Conservation (phyloP, 2,329 filamentous ascomycete genomes). For the Periconia macrospinosa region DNA sequence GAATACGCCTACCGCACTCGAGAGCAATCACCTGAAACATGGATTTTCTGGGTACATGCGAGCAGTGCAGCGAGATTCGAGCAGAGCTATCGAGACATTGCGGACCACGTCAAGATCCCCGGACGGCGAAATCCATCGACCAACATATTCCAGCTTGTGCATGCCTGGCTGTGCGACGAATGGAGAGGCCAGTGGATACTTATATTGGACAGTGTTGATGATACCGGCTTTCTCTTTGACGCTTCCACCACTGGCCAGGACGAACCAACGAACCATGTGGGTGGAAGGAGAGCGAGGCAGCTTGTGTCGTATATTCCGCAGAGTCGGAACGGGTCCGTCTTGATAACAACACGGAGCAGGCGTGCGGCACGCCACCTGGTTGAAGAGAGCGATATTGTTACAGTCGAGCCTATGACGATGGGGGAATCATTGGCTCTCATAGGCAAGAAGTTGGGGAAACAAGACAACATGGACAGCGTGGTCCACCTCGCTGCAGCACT, state of each 20-base stretch:
- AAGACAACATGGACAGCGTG: neutral
- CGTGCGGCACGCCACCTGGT: constrained; percentile 11
- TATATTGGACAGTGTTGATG: constrained; percentile 14
- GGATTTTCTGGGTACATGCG: constrained; percentile 13
- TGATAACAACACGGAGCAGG: constrained; percentile 13
- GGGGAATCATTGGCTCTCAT: constrained; percentile 8
- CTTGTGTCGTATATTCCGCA: constrained; percentile 9
- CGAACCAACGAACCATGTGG: too few species aligned
- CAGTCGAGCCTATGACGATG: constrained; percentile 12
- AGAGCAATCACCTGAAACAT: constrained; percentile 8
- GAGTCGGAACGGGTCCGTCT: constrained; percentile 10
- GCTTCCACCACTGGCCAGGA: too few species aligned
- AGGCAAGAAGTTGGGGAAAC: constrained; percentile 4
- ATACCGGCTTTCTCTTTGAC: neutral
- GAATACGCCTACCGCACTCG: constrained; percentile 5
- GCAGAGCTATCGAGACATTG: constrained; percentile 12
- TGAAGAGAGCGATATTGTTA: constrained; percentile 7
- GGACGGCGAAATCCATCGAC: constrained; percentile 10
- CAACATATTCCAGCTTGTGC: constrained; percentile 13
- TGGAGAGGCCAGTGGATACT: constrained; percentile 15
- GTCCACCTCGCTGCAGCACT: constrained; percentile 20
- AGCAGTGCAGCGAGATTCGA: constrained; percentile 17
- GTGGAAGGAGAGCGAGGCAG: neutral
- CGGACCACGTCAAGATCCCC: constrained; percentile 7
- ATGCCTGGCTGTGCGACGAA: constrained; percentile 15